Evolutionary conservation across 495 filamentous ascomycete species (phyloP).

Genomic region (Xylaria castorea): DNA sequence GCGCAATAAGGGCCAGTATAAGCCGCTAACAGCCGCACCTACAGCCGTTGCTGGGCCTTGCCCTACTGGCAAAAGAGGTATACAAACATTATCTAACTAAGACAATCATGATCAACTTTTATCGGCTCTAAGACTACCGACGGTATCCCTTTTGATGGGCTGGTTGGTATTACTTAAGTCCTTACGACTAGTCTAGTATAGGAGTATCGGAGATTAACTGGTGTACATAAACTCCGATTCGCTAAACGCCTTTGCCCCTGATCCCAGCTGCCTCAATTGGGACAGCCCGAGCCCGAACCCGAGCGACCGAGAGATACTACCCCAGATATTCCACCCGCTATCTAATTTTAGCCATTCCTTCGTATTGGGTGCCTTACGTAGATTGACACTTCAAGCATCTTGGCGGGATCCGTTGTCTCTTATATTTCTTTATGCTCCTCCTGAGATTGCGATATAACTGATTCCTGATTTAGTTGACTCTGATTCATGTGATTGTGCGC

Average conservation of each 20-base stretch:
- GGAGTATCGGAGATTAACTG: neutral
- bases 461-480: neutral
- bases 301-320: neutral
- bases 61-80: neutral
- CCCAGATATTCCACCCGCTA: neutral
- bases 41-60: neutral
- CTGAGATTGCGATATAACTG: neutral
- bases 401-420: neutral
- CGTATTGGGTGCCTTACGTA: no score
- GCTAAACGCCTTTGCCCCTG: neutral
- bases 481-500: neutral
- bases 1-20: neutral
- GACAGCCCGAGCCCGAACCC: no score
- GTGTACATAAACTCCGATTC: neutral
- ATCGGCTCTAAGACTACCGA: neutral
- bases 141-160: neutral
- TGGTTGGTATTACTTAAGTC: neutral
- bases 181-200: neutral
- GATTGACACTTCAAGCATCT: neutral
- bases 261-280: neutral
- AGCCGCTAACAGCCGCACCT: constrained; percentile 12
- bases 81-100: neutral
- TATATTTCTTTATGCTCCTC: neutral
- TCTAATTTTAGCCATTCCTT: no score
- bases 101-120: neutral